phyloP scores from a whole-genome alignment of 371 early-diverging fungal species.

The Mortierella polycephala region DNA sequence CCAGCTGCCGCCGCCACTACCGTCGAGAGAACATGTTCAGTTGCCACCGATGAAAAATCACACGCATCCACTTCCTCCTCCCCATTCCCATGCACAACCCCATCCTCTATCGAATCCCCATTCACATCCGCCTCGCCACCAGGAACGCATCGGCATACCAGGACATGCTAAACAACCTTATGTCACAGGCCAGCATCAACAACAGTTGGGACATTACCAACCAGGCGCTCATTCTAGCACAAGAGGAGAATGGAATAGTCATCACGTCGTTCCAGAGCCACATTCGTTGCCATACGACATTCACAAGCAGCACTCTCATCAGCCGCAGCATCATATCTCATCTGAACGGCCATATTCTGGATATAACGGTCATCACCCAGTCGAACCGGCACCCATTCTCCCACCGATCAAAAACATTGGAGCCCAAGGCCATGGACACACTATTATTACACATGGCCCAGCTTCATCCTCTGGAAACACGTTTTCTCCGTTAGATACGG shows the following conservation, averaged over 20 bases:
- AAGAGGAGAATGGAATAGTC: slow-evolving; percentile 2
- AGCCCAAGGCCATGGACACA: neutral
- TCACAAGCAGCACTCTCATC: slow-evolving; percentile 12
- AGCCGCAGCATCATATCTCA: neutral
- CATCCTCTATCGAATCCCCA: slow-evolving; percentile 11
- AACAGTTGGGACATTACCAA: neutral
- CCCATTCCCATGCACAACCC: slow-evolving; percentile 7
- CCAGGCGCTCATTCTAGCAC: neutral
- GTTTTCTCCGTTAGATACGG: slow-evolving; percentile 9
- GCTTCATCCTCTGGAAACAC: neutral
- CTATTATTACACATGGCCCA: neutral
- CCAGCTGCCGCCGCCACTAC: neutral
- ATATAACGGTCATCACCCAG: slow-evolving; percentile 7
- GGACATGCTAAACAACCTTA: slow-evolving; percentile 7
- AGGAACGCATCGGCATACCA: slow-evolving; percentile 18
- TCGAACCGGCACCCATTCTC: neutral
- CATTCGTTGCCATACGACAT: neutral
- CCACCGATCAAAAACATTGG: slow-evolving; percentile 1
- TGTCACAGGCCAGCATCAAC: neutral
- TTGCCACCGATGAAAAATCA: slow-evolving; percentile 1
- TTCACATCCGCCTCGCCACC: slow-evolving; percentile 16
- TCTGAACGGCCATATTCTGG: slow-evolving; percentile 7
- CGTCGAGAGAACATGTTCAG: slow-evolving; percentile 4
- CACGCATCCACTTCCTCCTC: slow-evolving; percentile 1
- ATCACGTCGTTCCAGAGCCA: slow-evolving; percentile 1